phyloP scores from a whole-genome alignment of 352 stramenopile genomes.

The Stephanocyclus meneghinianus region DNA sequence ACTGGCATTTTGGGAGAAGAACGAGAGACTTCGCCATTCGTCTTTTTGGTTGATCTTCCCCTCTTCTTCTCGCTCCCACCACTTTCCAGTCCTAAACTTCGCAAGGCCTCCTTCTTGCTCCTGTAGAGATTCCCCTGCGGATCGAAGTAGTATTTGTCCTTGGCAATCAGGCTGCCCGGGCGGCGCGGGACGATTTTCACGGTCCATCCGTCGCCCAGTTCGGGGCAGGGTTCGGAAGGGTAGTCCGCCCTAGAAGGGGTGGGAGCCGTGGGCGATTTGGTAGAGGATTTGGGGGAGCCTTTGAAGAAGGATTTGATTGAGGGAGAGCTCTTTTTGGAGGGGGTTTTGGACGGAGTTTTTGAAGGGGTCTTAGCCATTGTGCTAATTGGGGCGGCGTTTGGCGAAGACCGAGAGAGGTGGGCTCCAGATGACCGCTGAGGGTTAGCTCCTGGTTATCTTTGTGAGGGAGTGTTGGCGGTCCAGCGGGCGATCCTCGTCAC shows the following conservation, averaged over 20 bases:
- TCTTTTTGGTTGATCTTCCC: not conserved
- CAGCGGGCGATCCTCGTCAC: too few species aligned
- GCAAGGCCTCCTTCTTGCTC: slow-evolving; percentile 5
- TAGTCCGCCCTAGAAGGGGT: not conserved
- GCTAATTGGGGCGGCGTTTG: too few species aligned
- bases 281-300: not conserved
- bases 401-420: too few species aligned
- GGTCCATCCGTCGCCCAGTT: slow-evolving; percentile 5
- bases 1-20: not conserved
- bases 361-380: slow-evolving; percentile 3
- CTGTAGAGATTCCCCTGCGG: slow-evolving; percentile 9
- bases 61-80: not conserved
- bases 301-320: not conserved
- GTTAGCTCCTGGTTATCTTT: too few species aligned
- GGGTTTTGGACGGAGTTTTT: not conserved
- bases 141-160: slow-evolving; percentile 16
- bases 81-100: not conserved
- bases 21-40: not conserved
- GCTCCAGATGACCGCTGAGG: too few species aligned
- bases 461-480: too few species aligned
- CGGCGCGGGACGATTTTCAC: slow-evolving; percentile 6
- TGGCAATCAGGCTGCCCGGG: not conserved
- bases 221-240: not conserved
- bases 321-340: not conserved
- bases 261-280: not conserved